A percentile compares a stretch with the other conserved stretches of the same genome.
Evolutionary conservation across 192 early-diverging fungal species (phyloP).

Genomic region (Mortierella claussenii): DNA sequence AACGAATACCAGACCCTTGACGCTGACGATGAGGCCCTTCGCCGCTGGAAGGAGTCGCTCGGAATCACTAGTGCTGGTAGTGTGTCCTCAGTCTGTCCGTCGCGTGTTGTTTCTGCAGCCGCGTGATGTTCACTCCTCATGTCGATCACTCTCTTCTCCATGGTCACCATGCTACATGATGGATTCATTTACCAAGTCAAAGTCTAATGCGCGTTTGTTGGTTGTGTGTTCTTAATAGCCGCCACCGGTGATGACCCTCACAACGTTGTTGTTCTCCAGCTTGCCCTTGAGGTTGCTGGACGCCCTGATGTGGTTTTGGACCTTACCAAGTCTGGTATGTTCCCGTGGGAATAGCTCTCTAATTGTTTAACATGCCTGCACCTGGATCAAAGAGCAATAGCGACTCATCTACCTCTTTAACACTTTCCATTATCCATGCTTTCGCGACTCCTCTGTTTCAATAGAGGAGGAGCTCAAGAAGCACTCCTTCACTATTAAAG

Average conservation of each 20-base stretch:
- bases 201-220: no score
- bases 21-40: slow-evolving; percentile 91
- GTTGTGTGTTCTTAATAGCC: no score
- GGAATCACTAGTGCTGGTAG: slow-evolving; percentile 71
- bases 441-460: no score
- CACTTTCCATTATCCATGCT: no score
- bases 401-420: background rate
- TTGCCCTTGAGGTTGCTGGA: slow-evolving; percentile 79
- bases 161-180: background rate
- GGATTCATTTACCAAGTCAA: no score
- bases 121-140: no score
- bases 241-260: slow-evolving; percentile 36
- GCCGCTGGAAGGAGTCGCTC: slow-evolving; percentile 97
- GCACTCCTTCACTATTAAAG: slow-evolving; percentile 91
- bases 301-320: slow-evolving; percentile 82
- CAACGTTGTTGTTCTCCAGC: slow-evolving; percentile 77
- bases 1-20: slow-evolving; percentile 88
- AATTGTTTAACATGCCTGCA: no score
- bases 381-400: no score
- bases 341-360: no score
- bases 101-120: no score
- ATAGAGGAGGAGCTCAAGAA: slow-evolving; percentile 76
- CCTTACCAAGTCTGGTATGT: slow-evolving; percentile 78
- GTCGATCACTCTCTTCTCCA: slow-evolving; percentile 7
- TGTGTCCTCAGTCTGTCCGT: background rate